phyloP scores from a whole-genome alignment of 2,329 filamentous ascomycete genomes.

The Thelonectria blattea region DNA sequence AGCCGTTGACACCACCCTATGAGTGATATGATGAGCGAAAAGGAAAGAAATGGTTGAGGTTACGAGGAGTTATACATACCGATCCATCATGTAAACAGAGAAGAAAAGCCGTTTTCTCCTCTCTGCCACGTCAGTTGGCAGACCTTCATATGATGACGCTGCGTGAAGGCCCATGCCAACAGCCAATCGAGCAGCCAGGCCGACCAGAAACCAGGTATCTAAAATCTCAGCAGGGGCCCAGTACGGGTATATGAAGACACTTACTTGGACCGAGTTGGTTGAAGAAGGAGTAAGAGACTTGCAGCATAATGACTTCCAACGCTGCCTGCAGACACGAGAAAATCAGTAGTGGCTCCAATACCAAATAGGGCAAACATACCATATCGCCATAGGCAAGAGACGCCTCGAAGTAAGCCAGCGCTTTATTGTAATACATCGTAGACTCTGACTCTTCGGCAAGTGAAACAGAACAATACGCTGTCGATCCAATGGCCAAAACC shows the following conservation, averaged over 20 bases:
- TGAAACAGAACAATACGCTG: conserved; percentile 50
- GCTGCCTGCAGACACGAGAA: conserved; percentile 40
- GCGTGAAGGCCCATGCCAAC: conserved; percentile 51
- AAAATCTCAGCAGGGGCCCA: background rate
- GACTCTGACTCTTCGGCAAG: conserved; percentile 52
- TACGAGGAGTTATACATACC: conserved; percentile 28
- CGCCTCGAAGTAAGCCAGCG: conserved; percentile 48
- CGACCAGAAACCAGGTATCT: conserved; percentile 56
- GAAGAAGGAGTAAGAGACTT: conserved; percentile 56
- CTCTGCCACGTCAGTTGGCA: conserved; percentile 43
- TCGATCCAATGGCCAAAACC: conserved; percentile 55
- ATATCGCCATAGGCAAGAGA: conserved; percentile 47
- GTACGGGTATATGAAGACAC: conserved; percentile 13
- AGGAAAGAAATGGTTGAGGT: background rate
- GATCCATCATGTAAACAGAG: conserved; percentile 57
- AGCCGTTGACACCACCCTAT: conserved; percentile 50
- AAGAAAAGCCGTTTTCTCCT: conserved; percentile 52
- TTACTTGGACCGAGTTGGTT: conserved; percentile 53
- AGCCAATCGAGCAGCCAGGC: conserved; percentile 50
- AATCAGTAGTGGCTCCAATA: background rate
- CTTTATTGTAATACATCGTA: conserved; percentile 51
- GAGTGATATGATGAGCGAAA: background rate
- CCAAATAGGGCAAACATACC: conserved; percentile 35
- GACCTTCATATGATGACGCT: conserved; percentile 41
- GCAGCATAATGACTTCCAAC: conserved; percentile 51